Base-by-base conservation (phyloP, 1,139 yeast species). In the Blastobotrys aristatus region DNA sequence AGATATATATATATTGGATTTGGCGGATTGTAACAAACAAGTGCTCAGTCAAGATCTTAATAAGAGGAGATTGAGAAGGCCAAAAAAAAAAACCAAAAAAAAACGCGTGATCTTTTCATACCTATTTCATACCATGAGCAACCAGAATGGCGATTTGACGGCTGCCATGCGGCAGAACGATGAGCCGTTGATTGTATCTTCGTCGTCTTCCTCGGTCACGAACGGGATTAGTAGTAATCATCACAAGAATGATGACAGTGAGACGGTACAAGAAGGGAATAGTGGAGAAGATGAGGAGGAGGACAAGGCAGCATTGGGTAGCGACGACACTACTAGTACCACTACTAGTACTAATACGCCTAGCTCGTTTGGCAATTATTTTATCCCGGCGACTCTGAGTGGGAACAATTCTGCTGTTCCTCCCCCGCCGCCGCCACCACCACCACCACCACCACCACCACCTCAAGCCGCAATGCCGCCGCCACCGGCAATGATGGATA, bases 121-220 rank as follows among this genome's bases (percentile, higher is more conserved):
- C 18, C 4, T n/a, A 30, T 30, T 33, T 33, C 20, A 16, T 20
- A 18, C 16, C 16, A 34, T 34, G 38, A 34, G 38, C n/a, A 18
- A 34, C 17, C 26, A 34, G 10, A 34, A 34, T 24, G 27, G 27
- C 27, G 27, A 24, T 24, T 24, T 10, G 8, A 10, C 10, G 5
- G 27, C 5, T 10, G 10, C 27, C 10, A 16, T n/a, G 26, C 16
- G 17, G 17, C 17, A 30, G 17, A 30, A 34, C 24, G 38, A 34
- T 4, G 38, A 34, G 24, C 38, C 38, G 4, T 34, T 34, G 24
- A 34, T 34, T 14, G 38, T 34, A 3, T 34, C 38, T 4, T 34
- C 38, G 3, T 20, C 21, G n/a, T 7, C 33, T 13, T n/a, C n/a
- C n/a, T 6, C 7, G 7, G 33, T 4, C 13, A 20, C 38, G 4